These are phyloP conservation scores for Leucoagaricus sp. DNA, from an alignment of 1,284 basidiomycete genomes.

Conservation along the genomic window DNA sequence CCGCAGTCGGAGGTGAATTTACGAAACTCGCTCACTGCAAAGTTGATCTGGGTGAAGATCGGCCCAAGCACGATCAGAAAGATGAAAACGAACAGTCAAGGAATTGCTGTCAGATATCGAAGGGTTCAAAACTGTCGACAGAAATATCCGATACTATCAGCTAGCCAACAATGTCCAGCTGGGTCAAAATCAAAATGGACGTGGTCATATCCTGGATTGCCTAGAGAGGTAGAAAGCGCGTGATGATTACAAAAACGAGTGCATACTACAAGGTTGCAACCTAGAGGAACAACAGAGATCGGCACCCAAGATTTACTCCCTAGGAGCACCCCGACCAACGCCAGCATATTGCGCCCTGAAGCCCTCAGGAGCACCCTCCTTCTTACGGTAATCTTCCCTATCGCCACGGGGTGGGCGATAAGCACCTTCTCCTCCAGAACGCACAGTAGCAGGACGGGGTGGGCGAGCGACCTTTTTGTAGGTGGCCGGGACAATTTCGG, in stretches of 20 bases:
- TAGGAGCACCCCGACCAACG: conserved; percentile 84
- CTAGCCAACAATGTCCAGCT: background rate
- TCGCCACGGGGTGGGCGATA: conserved; percentile 89
- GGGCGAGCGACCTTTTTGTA: conserved; percentile 91
- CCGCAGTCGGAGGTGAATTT: too few relatives aligned
- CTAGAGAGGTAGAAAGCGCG: conserved; percentile 1
- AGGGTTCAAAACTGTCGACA: too few relatives aligned
- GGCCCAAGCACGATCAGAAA: too few relatives aligned
- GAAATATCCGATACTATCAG: too few relatives aligned
- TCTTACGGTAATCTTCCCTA: conserved; percentile 89
- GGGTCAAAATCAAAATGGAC: background rate
- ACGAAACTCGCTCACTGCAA: background rate
- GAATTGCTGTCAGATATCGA: too few relatives aligned
- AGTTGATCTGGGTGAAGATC: too few relatives aligned
- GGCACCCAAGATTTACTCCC: conserved; percentile 34
- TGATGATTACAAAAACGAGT: conserved; percentile 15
- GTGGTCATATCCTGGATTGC: background rate
- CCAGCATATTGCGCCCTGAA: conserved; percentile 85
- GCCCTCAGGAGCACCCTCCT: conserved; percentile 79
- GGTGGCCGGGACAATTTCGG: conserved; percentile 92
- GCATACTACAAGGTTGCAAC: conserved; percentile 14
- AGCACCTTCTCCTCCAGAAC: conserved; percentile 70
- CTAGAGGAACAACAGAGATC: conserved; percentile 12
- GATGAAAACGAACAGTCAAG: too few relatives aligned
- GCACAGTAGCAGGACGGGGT: conserved; percentile 71